phyloP scores from a whole-genome alignment of 345 rosid genomes.

The Lenwebbia sp. region DNA sequence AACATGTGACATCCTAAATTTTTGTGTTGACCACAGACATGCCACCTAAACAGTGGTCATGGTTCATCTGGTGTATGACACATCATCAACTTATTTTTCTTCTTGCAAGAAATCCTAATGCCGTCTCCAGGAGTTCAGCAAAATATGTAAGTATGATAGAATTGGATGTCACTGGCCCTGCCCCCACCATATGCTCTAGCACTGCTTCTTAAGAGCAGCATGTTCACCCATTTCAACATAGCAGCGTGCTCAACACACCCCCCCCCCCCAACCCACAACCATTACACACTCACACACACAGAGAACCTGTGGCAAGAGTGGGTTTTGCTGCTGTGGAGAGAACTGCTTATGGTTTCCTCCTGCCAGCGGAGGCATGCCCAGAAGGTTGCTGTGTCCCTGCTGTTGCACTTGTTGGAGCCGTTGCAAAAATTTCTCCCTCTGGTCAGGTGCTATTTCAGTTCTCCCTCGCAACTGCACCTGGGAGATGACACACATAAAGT shows the following conservation, averaged over 20 bases:
- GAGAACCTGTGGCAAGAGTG: constrained; percentile 5
- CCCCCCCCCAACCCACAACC: not conserved
- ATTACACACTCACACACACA: constrained; percentile 35
- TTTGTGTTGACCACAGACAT: not conserved
- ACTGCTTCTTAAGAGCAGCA: not conserved
- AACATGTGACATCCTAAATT: not conserved
- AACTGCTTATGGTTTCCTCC: constrained; percentile 90
- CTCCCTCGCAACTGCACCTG: constrained; percentile 76
- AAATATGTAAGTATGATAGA: not conserved
- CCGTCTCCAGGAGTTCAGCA: not conserved
- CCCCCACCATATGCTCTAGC: not conserved
- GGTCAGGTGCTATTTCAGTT: constrained; percentile 91
- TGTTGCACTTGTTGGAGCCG: constrained; percentile 85
- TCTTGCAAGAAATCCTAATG: not conserved
- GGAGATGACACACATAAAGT: not conserved
- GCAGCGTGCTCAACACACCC: not conserved
- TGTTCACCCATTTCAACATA: not conserved
- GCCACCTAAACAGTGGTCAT: not conserved
- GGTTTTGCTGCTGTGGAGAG: constrained; percentile 74
- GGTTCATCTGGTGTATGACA: not conserved
- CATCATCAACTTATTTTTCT: not conserved
- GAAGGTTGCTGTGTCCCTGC: constrained; percentile 63
- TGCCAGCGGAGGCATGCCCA: constrained; percentile 60
- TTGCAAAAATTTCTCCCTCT: constrained; percentile 81
- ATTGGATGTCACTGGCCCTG: not conserved